Base-by-base conservation (phyloP, 192 early-diverging fungal genomes). In the Umbelopsis ramanniana region DNA sequence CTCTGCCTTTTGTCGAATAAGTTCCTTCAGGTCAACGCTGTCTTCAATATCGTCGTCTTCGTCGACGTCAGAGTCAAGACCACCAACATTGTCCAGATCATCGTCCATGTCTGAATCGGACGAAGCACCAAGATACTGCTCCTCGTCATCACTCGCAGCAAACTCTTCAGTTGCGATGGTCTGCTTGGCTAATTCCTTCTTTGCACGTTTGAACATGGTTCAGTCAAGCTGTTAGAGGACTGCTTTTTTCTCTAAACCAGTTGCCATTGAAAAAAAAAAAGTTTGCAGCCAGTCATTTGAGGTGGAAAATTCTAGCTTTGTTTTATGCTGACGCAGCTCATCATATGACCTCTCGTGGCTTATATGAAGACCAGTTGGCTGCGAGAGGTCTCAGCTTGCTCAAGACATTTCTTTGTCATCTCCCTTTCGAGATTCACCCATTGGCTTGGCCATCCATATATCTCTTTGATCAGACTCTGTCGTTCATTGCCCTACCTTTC, bases 161-260 rank as follows among this genome's bases (percentile, higher is more conserved):
- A 75, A 66, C 22, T 63, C 69, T 54, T 70, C 52, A 17, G 69
- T 70, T 21, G 48, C 40, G 46, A 77, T 77, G 21, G 72, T 37
- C n/a, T 77, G 76, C 38, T 77, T 77, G n/a, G 53, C 69, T 29
- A 77, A 60, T 37, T 77, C 76, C 47, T 77, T 73, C 46, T 48
- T 45, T 43, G 67, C 76, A 69, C 76, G 76, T 70, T 77, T 77
- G 48, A 77, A 77, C 76, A 77, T 77, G 40, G 40, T 43, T 8
- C 8, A 40, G 38, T 3, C 3, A 63, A 63, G 57, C 26, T 37
- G 37, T 6, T 22, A 3, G 3, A 63, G 11, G 57, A 63, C 57
- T 54, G 53, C 53, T 54, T 54, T 54, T 54, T 26, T 24, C 4
- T 0, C 1, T 24, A 12, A 23, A 0, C 29, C 11, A 29, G 54